phyloP scores from a whole-genome alignment of 805 yeast species.

The Candida succiphila region DNA sequence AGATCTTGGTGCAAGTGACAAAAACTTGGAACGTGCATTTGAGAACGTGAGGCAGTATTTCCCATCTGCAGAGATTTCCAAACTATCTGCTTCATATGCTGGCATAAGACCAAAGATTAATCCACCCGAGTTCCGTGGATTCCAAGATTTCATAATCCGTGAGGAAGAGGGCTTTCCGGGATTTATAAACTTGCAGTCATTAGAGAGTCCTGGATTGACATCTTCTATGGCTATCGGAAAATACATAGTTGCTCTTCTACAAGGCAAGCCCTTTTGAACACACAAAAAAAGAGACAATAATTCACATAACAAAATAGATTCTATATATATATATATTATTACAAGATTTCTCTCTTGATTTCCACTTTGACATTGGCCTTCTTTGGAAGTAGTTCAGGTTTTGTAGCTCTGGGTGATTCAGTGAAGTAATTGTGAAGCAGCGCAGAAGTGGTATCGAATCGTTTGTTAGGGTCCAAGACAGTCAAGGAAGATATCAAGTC shows the following conservation, averaged over 20 bases:
- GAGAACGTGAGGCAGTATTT: constrained; percentile 52
- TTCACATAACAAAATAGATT: background rate
- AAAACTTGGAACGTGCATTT: constrained; percentile 44
- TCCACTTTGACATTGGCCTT: constrained; percentile 6
- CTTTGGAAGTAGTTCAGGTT: constrained; percentile 54
- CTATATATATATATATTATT: background rate
- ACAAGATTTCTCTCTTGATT: background rate
- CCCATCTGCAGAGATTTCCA: constrained; percentile 42
- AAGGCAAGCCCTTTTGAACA: too few relatives aligned
- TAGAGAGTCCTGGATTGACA: constrained; percentile 89
- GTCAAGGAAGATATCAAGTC: constrained; percentile 68
- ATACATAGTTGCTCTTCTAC: too few relatives aligned
- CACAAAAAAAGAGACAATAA: too few relatives aligned
- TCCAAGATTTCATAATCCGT: constrained; percentile 66
- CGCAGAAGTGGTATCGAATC: constrained; percentile 59
- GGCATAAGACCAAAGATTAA: constrained; percentile 79
- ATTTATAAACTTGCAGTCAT: constrained; percentile 70
- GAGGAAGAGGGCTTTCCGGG: constrained; percentile 69
- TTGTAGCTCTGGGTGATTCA: constrained; percentile 69
- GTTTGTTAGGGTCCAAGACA: constrained; percentile 63
- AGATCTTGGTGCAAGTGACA: constrained; percentile 38
- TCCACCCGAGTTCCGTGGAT: constrained; percentile 32
- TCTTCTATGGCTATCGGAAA: constrained; percentile 76
- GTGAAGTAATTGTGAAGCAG: constrained; percentile 57
- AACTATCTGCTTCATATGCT: constrained; percentile 56